Percentiles rank a stretch among this genome's conserved stretches.
Evolutionary conservation across 1,139 yeast species (phyloP).

Genomic region (Candida dubliniensis): DNA sequence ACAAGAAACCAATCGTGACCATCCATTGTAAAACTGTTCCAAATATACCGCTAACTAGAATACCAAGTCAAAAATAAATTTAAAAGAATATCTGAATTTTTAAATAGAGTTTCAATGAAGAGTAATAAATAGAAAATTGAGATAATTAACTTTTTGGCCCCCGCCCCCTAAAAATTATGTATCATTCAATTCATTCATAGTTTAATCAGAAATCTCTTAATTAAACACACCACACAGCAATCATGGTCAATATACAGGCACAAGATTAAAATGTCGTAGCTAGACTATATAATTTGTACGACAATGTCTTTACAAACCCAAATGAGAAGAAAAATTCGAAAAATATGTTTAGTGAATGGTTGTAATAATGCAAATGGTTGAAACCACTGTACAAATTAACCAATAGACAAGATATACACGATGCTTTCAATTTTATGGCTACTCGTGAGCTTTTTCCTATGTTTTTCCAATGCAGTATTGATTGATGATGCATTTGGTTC

Average conservation of each 20-base stretch:
- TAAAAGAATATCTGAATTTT: background rate
- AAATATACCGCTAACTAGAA: background rate
- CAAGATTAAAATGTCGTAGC: background rate
- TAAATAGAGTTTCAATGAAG: no score
- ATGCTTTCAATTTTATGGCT: constrained; percentile 2
- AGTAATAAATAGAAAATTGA: background rate
- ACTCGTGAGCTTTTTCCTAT: constrained; percentile 3
- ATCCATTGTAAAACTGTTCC: constrained; percentile 42
- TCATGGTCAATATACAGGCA: background rate
- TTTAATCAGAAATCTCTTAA: no score
- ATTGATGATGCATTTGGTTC: constrained; percentile 38
- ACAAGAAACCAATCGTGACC: constrained; percentile 80
- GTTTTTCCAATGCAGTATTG: constrained; percentile 19
- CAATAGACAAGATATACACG: background rate
- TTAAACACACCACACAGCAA: background rate
- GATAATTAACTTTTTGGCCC: background rate
- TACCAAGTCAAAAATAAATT: background rate
- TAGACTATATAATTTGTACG: background rate
- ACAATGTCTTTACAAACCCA: no score
- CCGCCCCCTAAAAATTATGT: background rate
- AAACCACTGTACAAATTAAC: background rate
- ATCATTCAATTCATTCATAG: no score
- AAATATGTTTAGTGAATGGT: background rate
- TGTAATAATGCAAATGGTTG: background rate
- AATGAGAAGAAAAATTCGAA: background rate